Evolutionary conservation across 2,329 filamentous ascomycete species (phyloP).

Genomic region (Drechslera avenae): DNA sequence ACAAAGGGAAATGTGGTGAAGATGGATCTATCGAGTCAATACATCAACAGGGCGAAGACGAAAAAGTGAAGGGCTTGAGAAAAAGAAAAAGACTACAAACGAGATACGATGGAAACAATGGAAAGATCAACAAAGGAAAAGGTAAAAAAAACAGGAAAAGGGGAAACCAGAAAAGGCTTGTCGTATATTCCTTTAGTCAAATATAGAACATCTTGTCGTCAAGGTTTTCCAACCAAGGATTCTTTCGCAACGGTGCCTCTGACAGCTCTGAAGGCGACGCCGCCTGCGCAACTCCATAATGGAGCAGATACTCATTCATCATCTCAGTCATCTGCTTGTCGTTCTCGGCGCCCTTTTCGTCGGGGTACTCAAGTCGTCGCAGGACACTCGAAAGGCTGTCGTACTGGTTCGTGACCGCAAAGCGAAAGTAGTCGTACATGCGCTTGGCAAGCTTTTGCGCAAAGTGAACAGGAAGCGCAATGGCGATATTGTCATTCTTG

Average conservation of each 20-base stretch:
- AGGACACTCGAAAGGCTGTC: background rate
- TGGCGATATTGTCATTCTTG: background rate
- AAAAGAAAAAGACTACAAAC: no score
- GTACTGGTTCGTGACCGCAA: background rate
- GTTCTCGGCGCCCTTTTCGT: background rate
- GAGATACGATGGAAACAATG: no score
- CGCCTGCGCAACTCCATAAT: background rate
- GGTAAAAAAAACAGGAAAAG: background rate
- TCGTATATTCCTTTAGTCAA: background rate
- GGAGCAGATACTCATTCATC: conserved; percentile 4
- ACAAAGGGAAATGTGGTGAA: no score
- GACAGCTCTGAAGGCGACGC: no score
- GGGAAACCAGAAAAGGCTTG: background rate
- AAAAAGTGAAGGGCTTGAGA: no score
- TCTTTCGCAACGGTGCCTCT: background rate
- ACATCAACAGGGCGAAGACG: no score
- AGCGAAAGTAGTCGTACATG: conserved; percentile 6
- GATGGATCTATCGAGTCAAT: no score
- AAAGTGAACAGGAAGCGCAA: conserved; percentile 7
- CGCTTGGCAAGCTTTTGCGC: conserved; percentile 6
- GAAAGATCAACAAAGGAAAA: background rate
- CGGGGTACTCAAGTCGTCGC: background rate
- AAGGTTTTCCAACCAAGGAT: conserved; percentile 1
- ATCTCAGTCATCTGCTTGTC: background rate
- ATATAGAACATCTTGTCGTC: conserved; percentile 13